A percentile compares a stretch with the other conserved stretches of the same genome.
These are phyloP conservation scores for Porphyrellus cyaneotinctus DNA, from an alignment of 768 basidiomycete genomes.

Conservation along the genomic window DNA sequence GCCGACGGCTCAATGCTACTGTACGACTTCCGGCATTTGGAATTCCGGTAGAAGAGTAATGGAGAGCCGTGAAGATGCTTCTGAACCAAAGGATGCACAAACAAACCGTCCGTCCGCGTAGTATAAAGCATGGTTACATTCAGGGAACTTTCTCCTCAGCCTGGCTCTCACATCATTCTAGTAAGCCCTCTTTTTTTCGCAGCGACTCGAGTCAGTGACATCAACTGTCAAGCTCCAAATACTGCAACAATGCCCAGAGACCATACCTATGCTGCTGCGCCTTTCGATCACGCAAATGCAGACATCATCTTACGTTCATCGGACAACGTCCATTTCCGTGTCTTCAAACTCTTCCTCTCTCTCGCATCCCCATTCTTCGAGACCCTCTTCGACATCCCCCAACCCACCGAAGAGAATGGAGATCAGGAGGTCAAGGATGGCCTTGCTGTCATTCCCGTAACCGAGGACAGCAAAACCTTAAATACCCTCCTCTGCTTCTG, in stretches of 20 bases:
- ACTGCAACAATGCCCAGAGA: not conserved
- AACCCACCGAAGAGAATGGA: constrained; percentile 9
- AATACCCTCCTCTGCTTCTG: constrained; percentile 10
- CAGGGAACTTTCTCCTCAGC: not conserved
- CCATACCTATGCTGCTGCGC: not conserved
- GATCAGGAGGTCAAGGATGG: constrained; percentile 17
- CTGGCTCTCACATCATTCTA: not conserved
- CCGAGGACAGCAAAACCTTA: constrained; percentile 20
- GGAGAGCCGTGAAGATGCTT: not conserved
- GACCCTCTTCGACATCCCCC: constrained; percentile 24
- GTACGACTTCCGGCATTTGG: not conserved
- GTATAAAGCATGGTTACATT: not conserved
- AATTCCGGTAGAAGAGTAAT: not conserved
- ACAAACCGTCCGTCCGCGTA: not conserved
- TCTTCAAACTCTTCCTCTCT: constrained; percentile 4
- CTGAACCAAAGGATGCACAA: not conserved
- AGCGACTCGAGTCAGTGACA: not conserved
- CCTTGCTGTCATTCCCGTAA: constrained; percentile 15
- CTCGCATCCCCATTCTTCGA: constrained; percentile 29
- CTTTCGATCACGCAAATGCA: constrained; percentile 14
- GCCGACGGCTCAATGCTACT: not conserved
- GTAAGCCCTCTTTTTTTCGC: not conserved
- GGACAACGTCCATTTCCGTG: not conserved
- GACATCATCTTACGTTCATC: constrained; percentile 12
- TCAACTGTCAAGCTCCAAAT: not conserved